A percentile compares a stretch with the other conserved stretches of the same genome.
Evolutionary conservation across 148 eudicot species (phyloP).

Genomic region (Salicornia ramosissima): DNA sequence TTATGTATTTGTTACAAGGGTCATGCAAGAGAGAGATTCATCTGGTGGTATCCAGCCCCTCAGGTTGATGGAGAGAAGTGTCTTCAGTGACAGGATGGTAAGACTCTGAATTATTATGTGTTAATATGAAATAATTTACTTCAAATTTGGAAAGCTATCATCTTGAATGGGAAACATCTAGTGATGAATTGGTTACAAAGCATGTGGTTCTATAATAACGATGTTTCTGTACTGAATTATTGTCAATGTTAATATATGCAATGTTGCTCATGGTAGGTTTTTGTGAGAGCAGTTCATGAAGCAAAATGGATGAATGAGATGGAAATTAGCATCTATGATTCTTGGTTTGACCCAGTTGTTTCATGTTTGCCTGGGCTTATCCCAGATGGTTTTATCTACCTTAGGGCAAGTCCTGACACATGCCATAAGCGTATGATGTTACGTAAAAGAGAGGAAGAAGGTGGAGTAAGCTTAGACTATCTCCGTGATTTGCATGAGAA

Average conservation of each 20-base stretch:
- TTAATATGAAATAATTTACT: not conserved
- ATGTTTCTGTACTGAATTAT: too few relatives aligned
- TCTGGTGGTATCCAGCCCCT: constrained; percentile 83
- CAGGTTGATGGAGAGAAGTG: constrained; percentile 93
- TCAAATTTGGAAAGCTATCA: too few relatives aligned
- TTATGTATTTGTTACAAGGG: constrained; percentile 90
- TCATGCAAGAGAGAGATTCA: constrained; percentile 97
- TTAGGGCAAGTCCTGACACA: constrained; percentile 94
- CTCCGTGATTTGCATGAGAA: constrained; percentile 83
- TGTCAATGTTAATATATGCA: not conserved
- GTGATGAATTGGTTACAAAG: not conserved
- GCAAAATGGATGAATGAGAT: constrained; percentile 99
- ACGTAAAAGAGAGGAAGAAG: constrained; percentile 87
- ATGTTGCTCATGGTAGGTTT: constrained; percentile 49
- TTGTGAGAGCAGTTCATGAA: constrained; percentile 98
- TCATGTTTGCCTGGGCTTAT: constrained; percentile 87
- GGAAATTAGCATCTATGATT: constrained; percentile 94
- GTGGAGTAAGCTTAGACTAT: constrained; percentile 80
- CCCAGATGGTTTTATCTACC: constrained; percentile 94
- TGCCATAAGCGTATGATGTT: constrained; percentile 93
- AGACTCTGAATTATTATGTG: not conserved
- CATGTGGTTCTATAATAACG: not conserved
- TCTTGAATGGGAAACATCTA: not conserved
- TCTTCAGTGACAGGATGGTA: constrained; percentile 97
- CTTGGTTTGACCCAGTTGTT: constrained; percentile 97